phyloP scores from a whole-genome alignment of 75 land plant species.

The Larix kaempferi region DNA sequence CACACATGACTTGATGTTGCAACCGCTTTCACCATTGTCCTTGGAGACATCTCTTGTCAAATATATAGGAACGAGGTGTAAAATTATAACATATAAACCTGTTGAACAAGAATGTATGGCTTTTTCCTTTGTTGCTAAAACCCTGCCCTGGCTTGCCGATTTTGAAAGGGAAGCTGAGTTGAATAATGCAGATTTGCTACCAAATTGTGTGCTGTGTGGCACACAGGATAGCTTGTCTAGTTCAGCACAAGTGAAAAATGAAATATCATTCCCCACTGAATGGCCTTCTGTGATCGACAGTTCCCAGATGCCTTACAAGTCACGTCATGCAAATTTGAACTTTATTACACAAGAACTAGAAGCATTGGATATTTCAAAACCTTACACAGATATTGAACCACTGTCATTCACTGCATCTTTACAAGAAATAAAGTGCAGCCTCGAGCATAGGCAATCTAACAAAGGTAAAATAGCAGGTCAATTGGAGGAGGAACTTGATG shows the following conservation, averaged over 20 bases:
- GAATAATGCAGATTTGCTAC: neutral
- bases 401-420: neutral
- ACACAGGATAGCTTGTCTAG: neutral
- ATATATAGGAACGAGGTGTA: neutral
- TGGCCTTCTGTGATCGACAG: conserved; percentile 1
- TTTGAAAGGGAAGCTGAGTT: neutral
- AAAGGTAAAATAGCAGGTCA: neutral
- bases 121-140: neutral
- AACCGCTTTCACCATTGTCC: neutral
- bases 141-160: neutral
- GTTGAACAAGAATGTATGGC: neutral
- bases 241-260: neutral
- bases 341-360: neutral
- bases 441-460: conserved; percentile 1
- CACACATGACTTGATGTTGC: neutral
- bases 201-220: neutral
- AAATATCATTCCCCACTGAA: neutral
- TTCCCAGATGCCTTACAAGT: neutral
- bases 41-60: neutral
- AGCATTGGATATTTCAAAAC: conserved; percentile 7
- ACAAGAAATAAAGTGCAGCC: neutral
- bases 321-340: neutral
- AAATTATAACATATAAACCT: neutral
- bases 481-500: neutral
- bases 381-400: neutral